These are phyloP conservation scores for Neurospora cerealis DNA, from an alignment of 495 filamentous ascomycete genomes.

Conservation along the genomic window DNA sequence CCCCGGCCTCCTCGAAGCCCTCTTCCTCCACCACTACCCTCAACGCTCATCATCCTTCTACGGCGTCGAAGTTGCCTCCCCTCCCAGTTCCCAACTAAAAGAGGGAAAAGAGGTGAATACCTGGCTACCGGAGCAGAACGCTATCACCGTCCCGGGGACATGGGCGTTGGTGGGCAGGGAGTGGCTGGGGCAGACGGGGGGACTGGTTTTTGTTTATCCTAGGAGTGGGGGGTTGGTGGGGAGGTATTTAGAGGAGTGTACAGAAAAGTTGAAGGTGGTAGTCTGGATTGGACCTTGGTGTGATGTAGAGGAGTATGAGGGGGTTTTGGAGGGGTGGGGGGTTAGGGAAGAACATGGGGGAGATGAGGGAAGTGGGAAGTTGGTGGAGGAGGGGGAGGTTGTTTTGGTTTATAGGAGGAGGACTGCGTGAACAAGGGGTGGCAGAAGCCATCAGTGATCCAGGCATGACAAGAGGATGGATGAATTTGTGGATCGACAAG, in stretches of 20 bases:
- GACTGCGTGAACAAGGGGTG: neutral
- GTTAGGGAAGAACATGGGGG: neutral
- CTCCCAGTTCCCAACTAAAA: neutral
- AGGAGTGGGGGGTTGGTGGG: conserved; percentile 7
- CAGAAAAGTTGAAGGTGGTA: neutral
- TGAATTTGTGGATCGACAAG: neutral
- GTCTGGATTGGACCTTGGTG: conserved; percentile 20
- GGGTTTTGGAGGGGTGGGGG: conserved; percentile 6
- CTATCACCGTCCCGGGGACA: conserved; percentile 1
- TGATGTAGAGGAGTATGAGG: conserved; percentile 11
- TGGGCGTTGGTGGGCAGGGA: conserved; percentile 11
- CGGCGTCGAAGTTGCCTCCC: conserved; percentile 11
- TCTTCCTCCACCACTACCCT: conserved; percentile 8
- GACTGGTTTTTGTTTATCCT: conserved; percentile 17
- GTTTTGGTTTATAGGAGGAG: conserved; percentile 8
- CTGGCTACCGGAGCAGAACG: conserved; percentile 11
- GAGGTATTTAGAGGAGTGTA: conserved; percentile 1
- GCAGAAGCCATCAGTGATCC: neutral
- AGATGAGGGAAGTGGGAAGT: neutral
- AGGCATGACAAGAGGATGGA: neutral
- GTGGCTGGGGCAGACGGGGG: neutral
- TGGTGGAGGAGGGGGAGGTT: conserved; percentile 14
- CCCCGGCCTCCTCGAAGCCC: conserved; percentile 17
- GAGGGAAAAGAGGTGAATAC: conserved; percentile 7
- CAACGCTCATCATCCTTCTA: conserved; percentile 3